These are phyloP conservation scores for Plasmodium berghei DNA, from an alignment of 169 alveolate species.

Conservation along the genomic window DNA sequence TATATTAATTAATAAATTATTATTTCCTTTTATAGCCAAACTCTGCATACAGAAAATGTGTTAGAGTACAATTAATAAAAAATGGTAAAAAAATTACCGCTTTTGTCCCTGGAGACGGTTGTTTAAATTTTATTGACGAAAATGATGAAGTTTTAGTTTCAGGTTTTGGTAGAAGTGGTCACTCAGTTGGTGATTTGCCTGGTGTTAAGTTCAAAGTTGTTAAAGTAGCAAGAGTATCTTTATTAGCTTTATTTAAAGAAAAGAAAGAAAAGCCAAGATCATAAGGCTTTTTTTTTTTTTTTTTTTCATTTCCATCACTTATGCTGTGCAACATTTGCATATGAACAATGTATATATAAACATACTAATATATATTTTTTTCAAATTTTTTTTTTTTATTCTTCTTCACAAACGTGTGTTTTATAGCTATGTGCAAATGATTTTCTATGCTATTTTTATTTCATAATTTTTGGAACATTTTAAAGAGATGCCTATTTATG, in stretches of 20 bases:
- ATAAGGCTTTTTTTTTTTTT: constrained; percentile 61
- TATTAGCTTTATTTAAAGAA: constrained; percentile 96
- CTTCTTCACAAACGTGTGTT: no score
- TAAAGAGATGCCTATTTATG: no score
- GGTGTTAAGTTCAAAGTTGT: constrained; percentile 99
- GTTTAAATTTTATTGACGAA: constrained; percentile 99
- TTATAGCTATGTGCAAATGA: no score
- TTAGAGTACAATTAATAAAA: constrained; percentile 98
- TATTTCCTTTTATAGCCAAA: constrained; percentile 93
- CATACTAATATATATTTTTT: neutral
- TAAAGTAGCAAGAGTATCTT: constrained; percentile 97
- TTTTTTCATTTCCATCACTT: neutral
- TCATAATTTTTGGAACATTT: no score
- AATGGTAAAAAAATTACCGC: constrained; percentile 99
- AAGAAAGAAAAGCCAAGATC: constrained; percentile 98
- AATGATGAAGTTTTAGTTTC: constrained; percentile 99
- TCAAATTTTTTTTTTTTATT: neutral
- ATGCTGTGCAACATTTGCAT: neutral
- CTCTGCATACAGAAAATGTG: constrained; percentile 99
- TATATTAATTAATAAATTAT: neutral
- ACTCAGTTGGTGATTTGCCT: constrained; percentile 99
- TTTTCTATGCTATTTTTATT: no score
- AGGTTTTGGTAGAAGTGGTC: constrained; percentile 99
- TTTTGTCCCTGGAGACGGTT: constrained; percentile 99
- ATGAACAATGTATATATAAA: neutral